Conservation (phyloP, 2,329 filamentous ascomycete genomes). For the Calonectria crousiana region DNA sequence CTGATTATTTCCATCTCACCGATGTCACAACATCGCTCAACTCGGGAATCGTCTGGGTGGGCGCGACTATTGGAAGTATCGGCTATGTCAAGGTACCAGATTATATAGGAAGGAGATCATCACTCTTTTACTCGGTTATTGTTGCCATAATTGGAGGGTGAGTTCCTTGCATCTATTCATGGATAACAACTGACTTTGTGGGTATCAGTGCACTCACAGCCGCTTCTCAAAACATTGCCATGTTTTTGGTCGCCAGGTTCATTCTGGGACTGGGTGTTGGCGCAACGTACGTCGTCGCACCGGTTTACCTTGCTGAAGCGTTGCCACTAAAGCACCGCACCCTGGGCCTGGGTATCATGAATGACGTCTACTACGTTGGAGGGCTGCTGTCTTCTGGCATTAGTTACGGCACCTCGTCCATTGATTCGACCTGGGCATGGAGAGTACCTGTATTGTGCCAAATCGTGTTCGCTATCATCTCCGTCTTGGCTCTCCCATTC, state of each 20-base stretch:
- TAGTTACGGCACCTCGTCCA: neutral
- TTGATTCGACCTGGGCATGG: neutral
- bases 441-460: neutral
- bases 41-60: neutral
- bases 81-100: neutral
- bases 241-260: neutral
- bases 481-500: neutral
- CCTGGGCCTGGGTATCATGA: neutral
- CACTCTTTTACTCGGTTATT: neutral
- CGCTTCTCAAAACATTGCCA: neutral
- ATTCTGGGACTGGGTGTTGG: neutral
- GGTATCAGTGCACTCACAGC: neutral
- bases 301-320: neutral
- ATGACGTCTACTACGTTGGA: neutral
- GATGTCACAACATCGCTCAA: neutral
- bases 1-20: neutral
- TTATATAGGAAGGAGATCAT: neutral
- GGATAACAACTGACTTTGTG: neutral
- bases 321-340: neutral
- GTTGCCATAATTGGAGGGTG: neutral
- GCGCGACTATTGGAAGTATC: neutral
- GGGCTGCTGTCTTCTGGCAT: neutral
- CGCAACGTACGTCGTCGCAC: neutral
- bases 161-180: neutral
- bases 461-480: neutral